A percentile compares a stretch with the other conserved stretches of the same genome.
Conservation (phyloP, 176 grass and related monocot species). For the Luzula sylvatica region DNA sequence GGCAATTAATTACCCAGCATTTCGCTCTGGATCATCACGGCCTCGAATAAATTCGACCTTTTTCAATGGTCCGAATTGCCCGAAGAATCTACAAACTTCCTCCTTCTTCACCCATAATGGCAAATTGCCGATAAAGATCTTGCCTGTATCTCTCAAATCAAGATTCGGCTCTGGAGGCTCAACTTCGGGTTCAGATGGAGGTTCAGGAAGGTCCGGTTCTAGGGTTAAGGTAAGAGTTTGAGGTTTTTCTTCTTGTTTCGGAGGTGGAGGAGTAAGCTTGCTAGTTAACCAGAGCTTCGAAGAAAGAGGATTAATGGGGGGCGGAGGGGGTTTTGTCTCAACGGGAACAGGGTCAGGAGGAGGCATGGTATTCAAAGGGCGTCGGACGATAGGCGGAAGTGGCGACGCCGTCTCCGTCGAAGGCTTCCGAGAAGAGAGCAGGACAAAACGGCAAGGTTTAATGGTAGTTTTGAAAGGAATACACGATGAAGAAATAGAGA, state of each 20-base stretch:
- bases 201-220: background rate
- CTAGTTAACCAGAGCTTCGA: conserved; percentile 84
- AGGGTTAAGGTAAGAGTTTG: background rate
- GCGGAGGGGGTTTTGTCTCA: conserved; percentile 1
- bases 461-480: background rate
- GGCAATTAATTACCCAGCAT: conserved; percentile 35
- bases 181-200: conserved; percentile 2
- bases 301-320: conserved; percentile 44
- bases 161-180: background rate
- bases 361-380: conserved; percentile 26
- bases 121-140: conserved; percentile 85
- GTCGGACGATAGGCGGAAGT: conserved; percentile 22
- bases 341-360: background rate
- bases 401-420: conserved; percentile 26
- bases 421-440: background rate
- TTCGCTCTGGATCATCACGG: conserved; percentile 65
- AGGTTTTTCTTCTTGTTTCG: conserved; percentile 3
- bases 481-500: background rate
- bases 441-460: conserved; percentile 1
- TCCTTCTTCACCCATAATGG: conserved; percentile 60
- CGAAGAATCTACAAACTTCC: conserved; percentile 68
- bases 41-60: conserved; percentile 72
- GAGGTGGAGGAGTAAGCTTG: conserved; percentile 61
- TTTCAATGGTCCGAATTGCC: conserved; percentile 78
- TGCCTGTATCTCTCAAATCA: conserved; percentile 54